Evolutionary conservation across 2,329 filamentous ascomycete species (phyloP), one percentile per base, ranked within the genome.

Genomic region (Colletotrichum lentis): DNA sequence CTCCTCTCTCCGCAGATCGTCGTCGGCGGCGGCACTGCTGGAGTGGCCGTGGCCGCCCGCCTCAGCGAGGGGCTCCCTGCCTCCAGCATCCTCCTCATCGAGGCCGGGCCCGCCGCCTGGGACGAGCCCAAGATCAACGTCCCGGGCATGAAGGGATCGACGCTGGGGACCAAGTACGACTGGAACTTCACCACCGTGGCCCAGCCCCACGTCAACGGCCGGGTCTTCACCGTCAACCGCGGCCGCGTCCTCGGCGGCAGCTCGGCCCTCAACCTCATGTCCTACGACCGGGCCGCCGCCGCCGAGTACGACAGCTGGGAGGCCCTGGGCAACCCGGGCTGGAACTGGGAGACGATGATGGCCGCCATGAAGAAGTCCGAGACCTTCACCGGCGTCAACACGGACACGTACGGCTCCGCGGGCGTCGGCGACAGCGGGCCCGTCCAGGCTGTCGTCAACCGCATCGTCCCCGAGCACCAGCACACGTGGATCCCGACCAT

Each of bases 241-340:
- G 83, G 81, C 12, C 81, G 81, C 56, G 79, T 82, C 0, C 76
- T 85, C 0, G 83, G 83, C 14, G 83, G 83, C 14, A 80, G 78
- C 41, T 80, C 77, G 22, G 77, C 81, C 0, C 68, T 85, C 37
- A 84, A 85, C 69, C 80, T 82, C 53, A 76, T 79, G 76, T 73
- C 74, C 35, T 78, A 76, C 65, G 76, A 78, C 59, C 72, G 77
- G 5, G 76, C 75, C 3, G 70, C 73, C 12, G 71, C 69, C 8
- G 71, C 67, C 43, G 76, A 79, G 46, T 77, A 78, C 52, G 73
- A 79, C 66, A 73, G 74, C 41, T 79, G 77, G 77, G 77, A 74
- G 31, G 72, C 71, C 0, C 71, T 79, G 3, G 77, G 77, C 1
- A 79, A 77, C 50, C 64, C 67, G 2, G 78, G 78, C 0, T 80